A percentile compares a stretch with the other conserved stretches of the same genome.
Evolutionary conservation across 164 flowering plant species (phyloP).

Genomic region (Sextonia rubra): DNA sequence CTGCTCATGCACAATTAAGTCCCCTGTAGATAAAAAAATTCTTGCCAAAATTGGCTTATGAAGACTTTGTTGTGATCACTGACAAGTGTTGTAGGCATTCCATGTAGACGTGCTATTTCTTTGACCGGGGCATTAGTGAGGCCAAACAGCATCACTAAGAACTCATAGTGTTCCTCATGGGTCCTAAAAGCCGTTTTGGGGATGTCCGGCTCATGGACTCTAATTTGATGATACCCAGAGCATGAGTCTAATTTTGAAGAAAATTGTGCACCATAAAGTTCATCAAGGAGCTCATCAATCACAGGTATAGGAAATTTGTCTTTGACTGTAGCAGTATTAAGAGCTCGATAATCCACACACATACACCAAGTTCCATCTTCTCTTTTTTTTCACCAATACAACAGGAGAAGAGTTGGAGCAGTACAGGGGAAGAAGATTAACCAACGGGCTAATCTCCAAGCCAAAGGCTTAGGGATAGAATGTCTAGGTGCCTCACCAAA

Average conservation of each 20-base stretch:
- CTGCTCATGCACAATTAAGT: background rate
- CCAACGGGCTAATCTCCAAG: no score
- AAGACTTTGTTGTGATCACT: background rate
- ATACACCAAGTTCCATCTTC: background rate
- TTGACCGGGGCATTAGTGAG: background rate
- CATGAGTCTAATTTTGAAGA: background rate
- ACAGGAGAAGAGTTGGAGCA: no score
- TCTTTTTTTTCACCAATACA: no score
- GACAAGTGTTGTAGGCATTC: background rate
- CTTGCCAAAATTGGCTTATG: background rate
- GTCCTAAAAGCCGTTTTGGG: background rate
- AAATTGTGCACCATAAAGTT: no score
- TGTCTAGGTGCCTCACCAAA: no score
- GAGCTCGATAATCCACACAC: background rate
- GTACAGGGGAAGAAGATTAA: no score
- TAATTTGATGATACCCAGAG: background rate
- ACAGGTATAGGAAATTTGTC: background rate
- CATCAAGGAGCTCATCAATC: background rate
- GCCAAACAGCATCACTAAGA: conserved; percentile 2
- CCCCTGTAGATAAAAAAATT: background rate
- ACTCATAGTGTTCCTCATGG: conserved; percentile 1
- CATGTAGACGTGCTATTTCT: background rate
- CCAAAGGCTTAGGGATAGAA: no score
- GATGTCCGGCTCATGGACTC: background rate
- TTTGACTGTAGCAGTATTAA: background rate